Evolutionary conservation across 495 filamentous ascomycete species (phyloP).

Genomic region (Podospora pseudopauciseta): DNA sequence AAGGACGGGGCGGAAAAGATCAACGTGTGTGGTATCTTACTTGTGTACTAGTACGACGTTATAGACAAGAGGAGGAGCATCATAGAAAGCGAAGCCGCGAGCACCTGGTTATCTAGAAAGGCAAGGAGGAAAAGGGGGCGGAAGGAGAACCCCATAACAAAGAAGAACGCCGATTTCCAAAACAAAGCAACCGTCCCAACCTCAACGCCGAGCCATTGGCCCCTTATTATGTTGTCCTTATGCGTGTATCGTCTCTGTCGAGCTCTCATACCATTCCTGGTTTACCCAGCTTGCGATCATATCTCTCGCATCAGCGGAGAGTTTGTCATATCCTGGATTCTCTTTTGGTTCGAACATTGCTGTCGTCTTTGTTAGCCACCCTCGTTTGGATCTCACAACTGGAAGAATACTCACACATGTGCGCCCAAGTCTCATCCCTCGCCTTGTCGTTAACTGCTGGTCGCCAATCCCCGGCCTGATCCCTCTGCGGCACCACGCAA

Average conservation of each 20-base stretch:
- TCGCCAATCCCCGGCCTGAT: constrained; percentile 53
- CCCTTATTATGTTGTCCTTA: constrained; percentile 5
- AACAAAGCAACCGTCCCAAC: neutral
- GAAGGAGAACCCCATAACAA: neutral
- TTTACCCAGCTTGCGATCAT: constrained; percentile 56
- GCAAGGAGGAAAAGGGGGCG: neutral
- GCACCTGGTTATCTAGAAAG: neutral
- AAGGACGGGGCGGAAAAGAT: neutral
- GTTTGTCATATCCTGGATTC: constrained; percentile 72
- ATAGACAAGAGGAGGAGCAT: neutral
- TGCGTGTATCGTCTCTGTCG: constrained; percentile 20
- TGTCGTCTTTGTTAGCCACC: constrained; percentile 18
- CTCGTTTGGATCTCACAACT: neutral
- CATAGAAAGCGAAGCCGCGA: neutral
- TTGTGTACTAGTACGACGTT: neutral
- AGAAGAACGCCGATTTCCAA: neutral
- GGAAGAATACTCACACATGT: constrained; percentile 55
- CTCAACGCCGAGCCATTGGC: neutral
- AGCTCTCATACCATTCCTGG: constrained; percentile 50
- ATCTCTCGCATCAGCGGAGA: constrained; percentile 64
- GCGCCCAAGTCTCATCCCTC: constrained; percentile 73
- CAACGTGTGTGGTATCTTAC: neutral
- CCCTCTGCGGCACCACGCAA: constrained; percentile 65
- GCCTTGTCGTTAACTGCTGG: constrained; percentile 74
- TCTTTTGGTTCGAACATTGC: constrained; percentile 78